phyloP scores from a whole-genome alignment of 805 yeast genomes.

The Nakazawaea peltata region DNA sequence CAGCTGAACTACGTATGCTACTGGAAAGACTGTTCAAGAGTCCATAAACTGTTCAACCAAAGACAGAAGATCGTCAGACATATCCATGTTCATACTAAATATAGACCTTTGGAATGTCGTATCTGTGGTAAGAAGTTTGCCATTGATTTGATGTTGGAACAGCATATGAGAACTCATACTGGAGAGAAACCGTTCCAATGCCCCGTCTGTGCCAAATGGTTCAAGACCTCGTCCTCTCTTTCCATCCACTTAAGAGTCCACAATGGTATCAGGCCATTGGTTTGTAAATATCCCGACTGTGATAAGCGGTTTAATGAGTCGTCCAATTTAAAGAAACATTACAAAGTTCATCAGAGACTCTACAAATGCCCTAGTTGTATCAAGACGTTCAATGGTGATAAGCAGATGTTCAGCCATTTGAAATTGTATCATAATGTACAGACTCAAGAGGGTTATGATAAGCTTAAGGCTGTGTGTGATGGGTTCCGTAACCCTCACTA shows the following conservation, averaged over 20 bases:
- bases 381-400: conserved; percentile 40
- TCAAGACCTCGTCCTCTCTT: conserved; percentile 76
- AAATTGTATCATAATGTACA: conserved; percentile 6
- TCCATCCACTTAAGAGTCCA: conserved; percentile 82
- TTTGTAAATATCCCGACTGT: conserved; percentile 75
- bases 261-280: conserved; percentile 84
- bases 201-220: conserved; percentile 61
- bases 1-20: conserved; percentile 59
- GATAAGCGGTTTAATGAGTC: conserved; percentile 82
- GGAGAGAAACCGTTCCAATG: conserved; percentile 88
- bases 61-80: conserved; percentile 84
- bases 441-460: not conserved
- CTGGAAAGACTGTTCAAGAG: conserved; percentile 75
- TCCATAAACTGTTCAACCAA: conserved; percentile 59
- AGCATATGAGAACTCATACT: conserved; percentile 78
- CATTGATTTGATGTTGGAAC: conserved; percentile 67
- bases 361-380: conserved; percentile 45
- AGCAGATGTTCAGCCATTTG: conserved; percentile 33
- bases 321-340: conserved; percentile 81
- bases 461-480: not conserved
- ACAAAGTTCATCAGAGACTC: conserved; percentile 61
- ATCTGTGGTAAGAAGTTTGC: conserved; percentile 68
- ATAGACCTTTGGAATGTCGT: conserved; percentile 69
- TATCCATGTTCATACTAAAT: conserved; percentile 79
- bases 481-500: conserved; percentile 1